Evolutionary conservation across 805 yeast species (phyloP).

Genomic region (Hanseniaspora lindneri): DNA sequence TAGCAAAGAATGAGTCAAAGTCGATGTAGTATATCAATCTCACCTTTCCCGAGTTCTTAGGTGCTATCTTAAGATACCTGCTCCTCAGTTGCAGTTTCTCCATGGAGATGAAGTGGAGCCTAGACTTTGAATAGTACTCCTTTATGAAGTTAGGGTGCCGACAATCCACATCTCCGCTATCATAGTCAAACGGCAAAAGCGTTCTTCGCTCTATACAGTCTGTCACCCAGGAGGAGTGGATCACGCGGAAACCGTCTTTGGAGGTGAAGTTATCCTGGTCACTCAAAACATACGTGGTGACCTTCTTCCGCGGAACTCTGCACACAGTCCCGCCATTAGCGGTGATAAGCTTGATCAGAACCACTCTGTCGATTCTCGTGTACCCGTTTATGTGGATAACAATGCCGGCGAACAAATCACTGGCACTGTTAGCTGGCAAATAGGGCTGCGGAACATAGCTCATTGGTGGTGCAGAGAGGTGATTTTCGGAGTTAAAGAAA

Average conservation of each 20-base stretch:
- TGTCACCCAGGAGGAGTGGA: slow-evolving; percentile 69
- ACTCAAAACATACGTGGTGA: slow-evolving; percentile 75
- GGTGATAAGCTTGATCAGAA: slow-evolving; percentile 58
- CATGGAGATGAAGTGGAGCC: slow-evolving; percentile 76
- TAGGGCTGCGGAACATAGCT: not conserved
- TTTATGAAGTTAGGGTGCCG: slow-evolving; percentile 64
- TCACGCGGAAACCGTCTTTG: slow-evolving; percentile 49
- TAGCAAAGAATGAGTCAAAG: slow-evolving; percentile 87
- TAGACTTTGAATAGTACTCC: slow-evolving; percentile 63
- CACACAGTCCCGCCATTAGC: slow-evolving; percentile 71
- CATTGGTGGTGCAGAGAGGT: no score
- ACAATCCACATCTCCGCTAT: slow-evolving; percentile 37
- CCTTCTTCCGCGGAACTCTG: slow-evolving; percentile 54
- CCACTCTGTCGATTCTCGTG: slow-evolving; percentile 67
- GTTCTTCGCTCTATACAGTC: slow-evolving; percentile 43
- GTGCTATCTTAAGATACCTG: slow-evolving; percentile 40
- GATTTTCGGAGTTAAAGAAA: no score
- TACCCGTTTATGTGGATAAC: slow-evolving; percentile 76
- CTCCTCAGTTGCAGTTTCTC: slow-evolving; percentile 71
- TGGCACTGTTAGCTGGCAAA: not conserved
- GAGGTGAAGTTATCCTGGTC: slow-evolving; percentile 49
- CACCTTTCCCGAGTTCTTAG: no score
- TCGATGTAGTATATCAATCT: slow-evolving; percentile 62
- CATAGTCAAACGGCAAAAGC: slow-evolving; percentile 32
- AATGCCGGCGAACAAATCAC: slow-evolving; percentile 46